Evolutionary conservation across 345 rosid species (phyloP), one percentile per base, ranked within the genome.

Genomic region (Crucihimalaya himalaica): DNA sequence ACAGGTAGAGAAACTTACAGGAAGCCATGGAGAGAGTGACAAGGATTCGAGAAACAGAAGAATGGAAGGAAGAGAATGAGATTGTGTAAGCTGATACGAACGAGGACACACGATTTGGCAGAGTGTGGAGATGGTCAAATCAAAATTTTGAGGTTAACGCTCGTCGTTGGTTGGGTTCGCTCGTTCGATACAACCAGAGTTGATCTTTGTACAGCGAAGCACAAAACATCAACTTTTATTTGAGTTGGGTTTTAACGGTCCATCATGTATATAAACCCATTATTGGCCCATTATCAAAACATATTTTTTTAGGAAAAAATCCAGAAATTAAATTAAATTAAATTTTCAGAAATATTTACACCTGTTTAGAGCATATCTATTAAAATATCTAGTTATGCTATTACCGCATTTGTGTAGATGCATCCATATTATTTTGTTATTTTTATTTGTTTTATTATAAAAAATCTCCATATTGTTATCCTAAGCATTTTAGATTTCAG

Each of bases 161-260:
- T 53, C 37, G 50, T 76, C 58, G 58, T 69, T 69, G 70, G 65
- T 69, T 75, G 78, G 78, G 63, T 68, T 68, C 63, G 68, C 63
- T 76, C 58, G 59, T 63, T 75, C 75, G 80, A 76, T 76, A 76
- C 59, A 76, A 76, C 63, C 80, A 76, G 80, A 70, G 80, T 70
- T 70, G 70, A 35, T 62, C 59, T 61, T 45, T 76, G 59, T 10
- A 68, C 60, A 76, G 60, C 70, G 32, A 76, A 55, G 45, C 59
- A 69, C 63, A 66, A 46, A 76, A 63, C 27, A 12, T 43, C 3
- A 62, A 8, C 15, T 55, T 63, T 45, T 8, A 2, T 63, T 43
- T 45, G 0, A 4, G 15, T 31, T 76, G 65, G 75, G 70, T 70
- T 40, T 56, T 60, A 0, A 0, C 29, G 10, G 64, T 72, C 66